phyloP scores from a whole-genome alignment of 371 early-diverging fungal genomes.

The Cokeromyces recurvatus region DNA sequence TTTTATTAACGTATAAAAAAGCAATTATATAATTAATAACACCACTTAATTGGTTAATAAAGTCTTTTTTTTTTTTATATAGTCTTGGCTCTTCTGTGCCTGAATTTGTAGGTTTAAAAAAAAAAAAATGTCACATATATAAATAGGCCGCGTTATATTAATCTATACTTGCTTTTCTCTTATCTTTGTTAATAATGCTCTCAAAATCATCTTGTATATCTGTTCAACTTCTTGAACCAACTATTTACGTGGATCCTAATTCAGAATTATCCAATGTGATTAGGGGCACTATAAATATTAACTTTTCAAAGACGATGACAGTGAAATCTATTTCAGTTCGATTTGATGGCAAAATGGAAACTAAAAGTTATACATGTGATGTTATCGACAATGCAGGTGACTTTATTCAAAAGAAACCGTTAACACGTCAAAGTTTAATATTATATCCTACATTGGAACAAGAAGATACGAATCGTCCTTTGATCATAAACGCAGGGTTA shows the following conservation, averaged over 20 bases:
- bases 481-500: slow-evolving; percentile 5
- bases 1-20: too few relatives aligned
- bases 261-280: slow-evolving; percentile 1
- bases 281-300: slow-evolving; percentile 12
- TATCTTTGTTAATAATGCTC: slow-evolving; percentile 11
- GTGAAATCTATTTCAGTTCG: slow-evolving; percentile 7
- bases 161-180: too few relatives aligned
- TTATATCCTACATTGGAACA: slow-evolving; percentile 4
- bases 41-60: too few relatives aligned
- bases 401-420: background rate
- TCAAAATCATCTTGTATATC: slow-evolving; percentile 9
- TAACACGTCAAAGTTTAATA: slow-evolving; percentile 5
- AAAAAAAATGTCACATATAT: too few relatives aligned
- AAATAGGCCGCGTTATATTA: too few relatives aligned
- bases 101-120: too few relatives aligned
- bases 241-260: slow-evolving; percentile 6
- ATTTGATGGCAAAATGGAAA: slow-evolving; percentile 13
- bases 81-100: too few relatives aligned
- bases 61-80: too few relatives aligned
- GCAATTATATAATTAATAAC: too few relatives aligned
- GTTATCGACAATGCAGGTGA: background rate
- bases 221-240: slow-evolving; percentile 12
- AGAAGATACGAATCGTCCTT: background rate
- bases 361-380: slow-evolving; percentile 1
- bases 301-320: slow-evolving; percentile 5